Percentiles rank a stretch among this genome's conserved stretches.
Evolutionary conservation across 441 rosid species (phyloP).

Genomic region (Corymbia calophylla): DNA sequence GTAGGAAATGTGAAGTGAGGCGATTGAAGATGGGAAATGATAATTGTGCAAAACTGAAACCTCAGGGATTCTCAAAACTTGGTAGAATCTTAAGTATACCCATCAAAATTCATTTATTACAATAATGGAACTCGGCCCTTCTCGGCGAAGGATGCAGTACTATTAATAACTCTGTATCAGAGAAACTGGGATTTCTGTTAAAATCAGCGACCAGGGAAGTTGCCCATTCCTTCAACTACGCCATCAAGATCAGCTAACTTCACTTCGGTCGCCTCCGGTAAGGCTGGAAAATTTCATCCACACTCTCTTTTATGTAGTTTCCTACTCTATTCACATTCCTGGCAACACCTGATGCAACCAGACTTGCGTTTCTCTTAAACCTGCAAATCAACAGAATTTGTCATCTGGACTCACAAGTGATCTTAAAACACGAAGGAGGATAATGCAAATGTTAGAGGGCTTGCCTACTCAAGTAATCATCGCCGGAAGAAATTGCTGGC

Average conservation of each 20-base stretch:
- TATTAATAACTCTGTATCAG: neutral
- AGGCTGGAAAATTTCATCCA: slow-evolving; percentile 59
- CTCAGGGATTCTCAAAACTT: neutral
- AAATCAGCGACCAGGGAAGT: neutral
- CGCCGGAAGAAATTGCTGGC: slow-evolving; percentile 14
- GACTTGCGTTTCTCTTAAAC: slow-evolving; percentile 61
- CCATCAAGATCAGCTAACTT: neutral
- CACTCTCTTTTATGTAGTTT: slow-evolving; percentile 48
- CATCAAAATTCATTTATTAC: neutral
- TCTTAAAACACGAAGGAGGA: neutral
- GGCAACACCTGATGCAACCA: slow-evolving; percentile 76
- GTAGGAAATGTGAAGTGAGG: neutral
- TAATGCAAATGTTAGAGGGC: neutral
- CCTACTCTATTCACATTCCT: slow-evolving; percentile 65
- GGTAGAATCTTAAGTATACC: neutral
- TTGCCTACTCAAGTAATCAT: slow-evolving; percentile 29
- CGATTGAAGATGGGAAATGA: neutral
- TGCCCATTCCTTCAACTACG: neutral
- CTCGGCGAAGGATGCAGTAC: neutral
- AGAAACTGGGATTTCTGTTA: neutral
- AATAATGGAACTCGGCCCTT: neutral
- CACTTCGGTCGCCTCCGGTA: slow-evolving; percentile 61
- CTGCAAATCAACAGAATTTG: slow-evolving; percentile 19
- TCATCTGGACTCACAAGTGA: neutral
- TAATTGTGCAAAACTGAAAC: neutral